Evolutionary conservation across 768 basidiomycete species (phyloP), one percentile per base, ranked within the genome.

Genomic region (Collybia mongolica): DNA sequence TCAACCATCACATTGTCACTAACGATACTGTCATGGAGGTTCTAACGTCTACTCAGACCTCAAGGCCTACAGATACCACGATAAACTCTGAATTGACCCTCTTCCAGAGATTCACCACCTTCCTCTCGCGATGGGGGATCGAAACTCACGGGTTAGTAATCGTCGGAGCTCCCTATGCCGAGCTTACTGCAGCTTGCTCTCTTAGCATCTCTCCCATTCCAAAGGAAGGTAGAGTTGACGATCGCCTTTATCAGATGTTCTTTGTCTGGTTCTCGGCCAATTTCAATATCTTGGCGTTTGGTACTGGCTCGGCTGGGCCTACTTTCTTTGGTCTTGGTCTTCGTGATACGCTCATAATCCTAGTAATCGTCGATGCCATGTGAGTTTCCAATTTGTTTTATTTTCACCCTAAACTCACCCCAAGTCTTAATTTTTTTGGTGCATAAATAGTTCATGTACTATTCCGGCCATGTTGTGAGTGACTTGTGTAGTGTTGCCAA

Each of bases 221-320:
- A 0, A 55, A 63, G 1, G 75, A 76, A 22, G 68, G 79, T 38
- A 76, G 84, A 40, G 72, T 59, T 7, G 85, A 87, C 57, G 76
- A 69, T n/a, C 76, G 79, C 40, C 75, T 80, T 44, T 80, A 79
- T 57, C 83, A 87, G 52, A 65, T 86, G 57, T 87, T 87, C 69
- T 83, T 84, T 58, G 72, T 87, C 3, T 88, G 86, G 86, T 83
- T 87, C 58, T 81, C 86, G 6, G 75, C 80, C 47, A 86, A 85
- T 60, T 76, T 85, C 64, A 86, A 86, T 56, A 77, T 87, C 22
- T 68, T 85, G 15, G 75, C 74, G 66, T 85, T 85, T 53, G 79
- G 81, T 15, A 72, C 81, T 0, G 85, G 85, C 3, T 75, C 81
- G 0, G 72, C 84, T 12, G 84, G 83, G 0, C 84, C 85, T 3